Percentiles rank a stretch among this genome's conserved stretches.
phyloP scores from a whole-genome alignment of 768 basidiomycete genomes.

The Termitomyces sp. region DNA sequence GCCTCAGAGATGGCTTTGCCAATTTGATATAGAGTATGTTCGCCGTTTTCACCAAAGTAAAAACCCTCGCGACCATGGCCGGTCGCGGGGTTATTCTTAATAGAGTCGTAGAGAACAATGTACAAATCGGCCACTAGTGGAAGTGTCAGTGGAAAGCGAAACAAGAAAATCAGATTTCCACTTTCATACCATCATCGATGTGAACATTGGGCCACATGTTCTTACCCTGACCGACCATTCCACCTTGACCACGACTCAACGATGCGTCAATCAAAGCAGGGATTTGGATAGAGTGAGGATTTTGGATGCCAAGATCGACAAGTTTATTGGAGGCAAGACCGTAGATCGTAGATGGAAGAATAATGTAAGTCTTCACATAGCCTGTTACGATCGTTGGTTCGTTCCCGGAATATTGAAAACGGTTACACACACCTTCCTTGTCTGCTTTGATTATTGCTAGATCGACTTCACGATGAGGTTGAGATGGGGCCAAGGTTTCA shows the following conservation, averaged over 20 bases:
- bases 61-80: conserved; percentile 49
- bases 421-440: conserved; percentile 34
- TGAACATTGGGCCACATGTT: conserved; percentile 60
- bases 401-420: not conserved
- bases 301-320: conserved; percentile 49
- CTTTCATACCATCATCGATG: conserved; percentile 45
- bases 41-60: conserved; percentile 52
- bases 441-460: conserved; percentile 43
- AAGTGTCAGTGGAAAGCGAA: not conserved
- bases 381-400: conserved; percentile 26
- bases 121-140: conserved; percentile 31
- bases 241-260: conserved; percentile 46
- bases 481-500: conserved; percentile 39
- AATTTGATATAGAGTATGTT: conserved; percentile 42
- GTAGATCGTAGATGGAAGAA: conserved; percentile 58
- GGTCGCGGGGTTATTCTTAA: conserved; percentile 23
- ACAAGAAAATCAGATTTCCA: conserved; percentile 7
- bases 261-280: conserved; percentile 43
- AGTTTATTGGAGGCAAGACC: conserved; percentile 48
- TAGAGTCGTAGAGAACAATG: conserved; percentile 36
- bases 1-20: conserved; percentile 35
- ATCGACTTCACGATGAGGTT: conserved; percentile 52
- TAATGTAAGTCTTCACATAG: conserved; percentile 48
- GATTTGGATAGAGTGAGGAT: conserved; percentile 51
- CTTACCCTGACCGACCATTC: conserved; percentile 53